These are phyloP conservation scores for Phaffia rhodozyma DNA, from an alignment of 1,284 basidiomycete species.

Conservation along the genomic window DNA sequence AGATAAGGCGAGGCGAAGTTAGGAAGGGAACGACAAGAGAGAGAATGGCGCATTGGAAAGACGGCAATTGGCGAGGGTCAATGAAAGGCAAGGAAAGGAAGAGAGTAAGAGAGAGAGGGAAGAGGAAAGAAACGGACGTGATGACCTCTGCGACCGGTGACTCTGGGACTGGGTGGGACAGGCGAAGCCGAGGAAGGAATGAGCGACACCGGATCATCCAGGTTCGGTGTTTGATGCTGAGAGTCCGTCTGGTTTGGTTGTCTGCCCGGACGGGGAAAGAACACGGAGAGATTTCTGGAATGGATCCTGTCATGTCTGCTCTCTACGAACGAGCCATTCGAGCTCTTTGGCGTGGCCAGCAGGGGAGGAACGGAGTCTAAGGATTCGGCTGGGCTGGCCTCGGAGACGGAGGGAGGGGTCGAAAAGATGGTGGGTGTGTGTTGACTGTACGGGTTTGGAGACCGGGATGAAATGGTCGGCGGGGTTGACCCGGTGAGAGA, in stretches of 20 bases:
- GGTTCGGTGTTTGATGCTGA: conserved; percentile 39
- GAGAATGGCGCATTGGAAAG: too few relatives aligned
- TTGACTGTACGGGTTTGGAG: not conserved
- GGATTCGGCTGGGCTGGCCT: not conserved
- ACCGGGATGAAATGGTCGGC: not conserved
- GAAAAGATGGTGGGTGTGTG: not conserved
- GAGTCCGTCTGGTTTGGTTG: conserved; percentile 39
- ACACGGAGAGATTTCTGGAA: conserved; percentile 77
- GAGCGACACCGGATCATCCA: not conserved
- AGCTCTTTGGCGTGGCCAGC: not conserved
- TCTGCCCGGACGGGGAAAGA: conserved; percentile 68
- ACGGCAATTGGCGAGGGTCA: not conserved
- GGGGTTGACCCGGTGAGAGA: not conserved
- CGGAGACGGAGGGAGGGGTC: not conserved
- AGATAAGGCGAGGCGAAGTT: not conserved
- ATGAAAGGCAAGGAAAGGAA: not conserved
- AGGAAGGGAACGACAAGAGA: too few relatives aligned
- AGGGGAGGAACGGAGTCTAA: conserved; percentile 10
- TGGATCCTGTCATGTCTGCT: conserved; percentile 63
- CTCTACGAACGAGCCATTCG: not conserved
- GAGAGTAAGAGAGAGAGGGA: not conserved
- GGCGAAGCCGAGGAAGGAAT: conserved; percentile 48
- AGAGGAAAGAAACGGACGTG: conserved; percentile 40
- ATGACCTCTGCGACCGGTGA: conserved; percentile 54
- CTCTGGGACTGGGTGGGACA: conserved; percentile 32